Evolutionary conservation across 352 stramenopile species (phyloP).

Genomic region (Phytophthora pistaciae): DNA sequence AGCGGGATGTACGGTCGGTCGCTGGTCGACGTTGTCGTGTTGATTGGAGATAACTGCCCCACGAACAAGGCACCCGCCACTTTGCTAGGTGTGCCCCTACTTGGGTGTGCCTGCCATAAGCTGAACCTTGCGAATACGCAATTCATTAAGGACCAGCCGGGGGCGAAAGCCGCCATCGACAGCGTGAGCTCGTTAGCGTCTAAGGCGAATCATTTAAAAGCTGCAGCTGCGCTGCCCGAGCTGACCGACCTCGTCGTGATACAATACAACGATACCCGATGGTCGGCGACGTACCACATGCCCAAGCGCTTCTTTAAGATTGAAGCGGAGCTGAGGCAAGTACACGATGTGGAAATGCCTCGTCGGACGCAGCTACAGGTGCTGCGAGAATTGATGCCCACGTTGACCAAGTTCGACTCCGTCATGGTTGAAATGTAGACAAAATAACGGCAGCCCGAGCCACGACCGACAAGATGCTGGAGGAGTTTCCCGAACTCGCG

Average conservation of each 20-base stretch:
- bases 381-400: not conserved
- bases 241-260: constrained; percentile 1
- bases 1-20: not conserved
- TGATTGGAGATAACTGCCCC: constrained; percentile 1
- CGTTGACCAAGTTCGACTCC: constrained; percentile 4
- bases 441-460: not conserved
- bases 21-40: not conserved
- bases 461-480: not conserved
- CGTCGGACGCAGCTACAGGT: not conserved
- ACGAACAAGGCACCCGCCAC: not conserved
- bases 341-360: not conserved
- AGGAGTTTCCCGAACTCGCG: not conserved
- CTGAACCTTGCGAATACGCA: not conserved
- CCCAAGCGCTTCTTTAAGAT: constrained; percentile 5
- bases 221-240: not conserved
- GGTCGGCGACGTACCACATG: constrained; percentile 4
- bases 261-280: not conserved
- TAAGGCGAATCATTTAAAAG: not conserved
- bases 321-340: not conserved
- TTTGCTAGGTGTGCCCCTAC: not conserved
- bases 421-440: not conserved
- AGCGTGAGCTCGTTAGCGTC: not conserved
- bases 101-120: not conserved
- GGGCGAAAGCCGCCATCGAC: not conserved
- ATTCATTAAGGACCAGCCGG: not conserved